phyloP scores from a whole-genome alignment of 805 yeast species.

The Yarrowia sp. region DNA sequence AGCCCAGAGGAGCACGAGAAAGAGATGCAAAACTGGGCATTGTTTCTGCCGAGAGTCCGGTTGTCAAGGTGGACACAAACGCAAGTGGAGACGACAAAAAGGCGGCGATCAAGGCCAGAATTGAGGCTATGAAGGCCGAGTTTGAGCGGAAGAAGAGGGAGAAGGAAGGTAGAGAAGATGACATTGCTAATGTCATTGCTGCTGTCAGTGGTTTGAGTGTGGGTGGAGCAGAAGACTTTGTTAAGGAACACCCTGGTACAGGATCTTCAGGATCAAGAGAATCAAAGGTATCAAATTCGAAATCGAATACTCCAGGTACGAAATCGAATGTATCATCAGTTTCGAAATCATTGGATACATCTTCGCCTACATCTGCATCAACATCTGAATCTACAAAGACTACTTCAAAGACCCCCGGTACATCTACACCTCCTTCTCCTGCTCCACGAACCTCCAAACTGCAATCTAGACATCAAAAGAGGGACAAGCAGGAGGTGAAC shows the following conservation, averaged over 20 bases:
- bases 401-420: background rate
- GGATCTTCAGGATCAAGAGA: too few species aligned
- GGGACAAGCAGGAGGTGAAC: background rate
- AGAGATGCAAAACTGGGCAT: conserved; percentile 14
- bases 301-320: too few species aligned
- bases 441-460: too few species aligned
- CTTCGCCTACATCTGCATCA: too few species aligned
- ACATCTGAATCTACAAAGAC: background rate
- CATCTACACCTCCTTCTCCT: background rate
- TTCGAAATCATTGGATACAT: too few species aligned
- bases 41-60: background rate
- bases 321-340: too few species aligned
- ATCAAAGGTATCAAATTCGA: too few species aligned
- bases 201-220: too few species aligned
- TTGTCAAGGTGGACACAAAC: background rate
- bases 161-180: background rate
- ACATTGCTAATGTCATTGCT: background rate
- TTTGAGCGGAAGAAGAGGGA: background rate
- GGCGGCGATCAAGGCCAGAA: background rate
- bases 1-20: background rate
- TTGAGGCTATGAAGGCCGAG: conserved; percentile 8
- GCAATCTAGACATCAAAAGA: background rate
- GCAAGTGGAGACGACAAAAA: background rate
- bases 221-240: too few species aligned
- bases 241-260: too few species aligned